A percentile compares a stretch with the other conserved stretches of the same genome.
Conservation (phyloP, 208 protist species). For the Trypanosomatidae sp. region DNA sequence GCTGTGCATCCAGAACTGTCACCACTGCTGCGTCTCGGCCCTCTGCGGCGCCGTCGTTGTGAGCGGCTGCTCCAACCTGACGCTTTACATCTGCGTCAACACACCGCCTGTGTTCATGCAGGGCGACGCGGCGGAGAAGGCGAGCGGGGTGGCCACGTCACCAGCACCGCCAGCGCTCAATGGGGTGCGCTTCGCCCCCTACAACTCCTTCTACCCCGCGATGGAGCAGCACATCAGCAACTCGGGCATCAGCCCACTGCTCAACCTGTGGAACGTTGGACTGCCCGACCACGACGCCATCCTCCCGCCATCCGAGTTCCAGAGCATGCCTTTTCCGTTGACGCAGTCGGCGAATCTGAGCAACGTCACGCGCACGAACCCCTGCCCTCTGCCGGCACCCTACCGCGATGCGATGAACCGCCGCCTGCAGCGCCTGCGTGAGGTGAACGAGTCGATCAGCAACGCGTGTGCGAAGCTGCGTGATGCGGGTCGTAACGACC, state of each 20-base stretch:
- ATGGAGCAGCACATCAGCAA: constrained; percentile 81
- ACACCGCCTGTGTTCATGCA: constrained; percentile 77
- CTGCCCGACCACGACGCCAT: constrained; percentile 60
- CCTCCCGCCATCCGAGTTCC: constrained; percentile 82
- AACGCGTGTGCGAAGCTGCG: too few species aligned
- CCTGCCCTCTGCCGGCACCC: constrained; percentile 64
- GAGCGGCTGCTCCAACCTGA: constrained; percentile 71
- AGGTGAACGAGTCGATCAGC: constrained; percentile 72
- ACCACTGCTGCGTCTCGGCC: constrained; percentile 82
- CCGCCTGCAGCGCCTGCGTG: constrained; percentile 69
- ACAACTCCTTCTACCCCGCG: constrained; percentile 89
- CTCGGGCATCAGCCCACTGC: constrained; percentile 81
- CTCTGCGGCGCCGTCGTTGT: constrained; percentile 80
- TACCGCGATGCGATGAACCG: constrained; percentile 71
- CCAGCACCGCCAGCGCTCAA: too few species aligned
- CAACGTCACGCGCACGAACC: constrained; percentile 80
- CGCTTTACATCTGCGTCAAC: constrained; percentile 85
- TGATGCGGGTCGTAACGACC: too few species aligned
- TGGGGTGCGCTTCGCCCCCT: constrained; percentile 88
- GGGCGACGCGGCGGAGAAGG: constrained; percentile 5
- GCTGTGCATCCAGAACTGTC: constrained; percentile 86
- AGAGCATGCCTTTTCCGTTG: constrained; percentile 74
- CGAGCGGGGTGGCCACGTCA: too few species aligned
- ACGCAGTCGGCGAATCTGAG: constrained; percentile 45
- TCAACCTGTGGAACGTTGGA: constrained; percentile 89